Percentiles rank a stretch among this genome's conserved stretches.
These are phyloP conservation scores for Nidularia pulvinata DNA, from an alignment of 768 basidiomycete genomes.

Conservation along the genomic window DNA sequence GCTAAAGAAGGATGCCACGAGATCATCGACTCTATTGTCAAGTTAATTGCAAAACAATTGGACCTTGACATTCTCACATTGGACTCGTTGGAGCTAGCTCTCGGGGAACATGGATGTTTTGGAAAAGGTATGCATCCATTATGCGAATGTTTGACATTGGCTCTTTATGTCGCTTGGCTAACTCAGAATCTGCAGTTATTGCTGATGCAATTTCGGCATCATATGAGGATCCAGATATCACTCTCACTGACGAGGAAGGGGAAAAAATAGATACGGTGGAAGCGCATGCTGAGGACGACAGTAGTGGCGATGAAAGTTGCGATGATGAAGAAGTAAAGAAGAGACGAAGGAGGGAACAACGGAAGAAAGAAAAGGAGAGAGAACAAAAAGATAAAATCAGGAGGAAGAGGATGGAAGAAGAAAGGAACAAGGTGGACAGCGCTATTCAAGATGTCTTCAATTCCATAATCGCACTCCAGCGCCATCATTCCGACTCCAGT, in stretches of 20 bases:
- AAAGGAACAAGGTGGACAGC: neutral
- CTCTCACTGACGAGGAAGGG: neutral
- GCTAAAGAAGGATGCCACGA: slow-evolving; percentile 3
- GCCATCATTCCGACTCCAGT: neutral
- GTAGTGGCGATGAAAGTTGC: neutral
- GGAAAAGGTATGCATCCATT: slow-evolving; percentile 5
- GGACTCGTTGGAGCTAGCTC: slow-evolving; percentile 11
- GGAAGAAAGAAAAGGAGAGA: slow-evolving; percentile 3
- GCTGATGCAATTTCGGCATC: neutral
- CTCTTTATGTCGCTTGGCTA: too few relatives aligned
- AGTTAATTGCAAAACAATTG: slow-evolving; percentile 1
- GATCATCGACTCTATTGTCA: slow-evolving; percentile 7
- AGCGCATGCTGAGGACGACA: neutral
- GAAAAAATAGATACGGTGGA: neutral
- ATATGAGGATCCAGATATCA: neutral
- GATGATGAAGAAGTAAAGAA: neutral
- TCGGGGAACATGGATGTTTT: slow-evolving; percentile 5
- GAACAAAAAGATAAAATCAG: neutral
- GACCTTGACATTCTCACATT: slow-evolving; percentile 8
- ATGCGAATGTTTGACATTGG: too few relatives aligned
- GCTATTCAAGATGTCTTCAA: neutral
- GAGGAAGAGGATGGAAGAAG: neutral
- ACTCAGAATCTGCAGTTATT: neutral
- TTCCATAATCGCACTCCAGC: neutral
- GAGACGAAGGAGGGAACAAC: neutral